phyloP scores from a whole-genome alignment of 2,329 filamentous ascomycete species.

The Clonostachys sp. region DNA sequence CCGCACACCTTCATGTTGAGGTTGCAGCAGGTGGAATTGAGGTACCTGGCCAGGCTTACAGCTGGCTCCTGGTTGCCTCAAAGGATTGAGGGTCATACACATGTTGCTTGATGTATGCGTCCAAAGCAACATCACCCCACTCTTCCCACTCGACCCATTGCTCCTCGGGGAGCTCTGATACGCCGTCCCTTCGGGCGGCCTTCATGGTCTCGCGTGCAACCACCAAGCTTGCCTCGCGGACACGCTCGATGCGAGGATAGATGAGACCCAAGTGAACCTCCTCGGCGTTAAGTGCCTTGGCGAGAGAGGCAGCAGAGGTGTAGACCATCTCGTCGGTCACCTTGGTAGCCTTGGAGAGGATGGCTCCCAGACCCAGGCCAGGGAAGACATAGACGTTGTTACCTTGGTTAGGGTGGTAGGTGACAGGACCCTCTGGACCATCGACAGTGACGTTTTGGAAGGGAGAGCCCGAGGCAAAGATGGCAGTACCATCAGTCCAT shows the following conservation, averaged over 20 bases:
- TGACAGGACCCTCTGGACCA: constrained; percentile 51
- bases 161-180: constrained; percentile 63
- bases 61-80: constrained; percentile 22
- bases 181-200: constrained; percentile 76
- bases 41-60: constrained; percentile 11
- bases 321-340: constrained; percentile 97
- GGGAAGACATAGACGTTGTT: constrained; percentile 95
- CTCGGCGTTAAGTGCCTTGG: constrained; percentile 71
- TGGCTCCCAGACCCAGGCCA: constrained; percentile 88
- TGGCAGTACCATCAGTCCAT: constrained; percentile 83
- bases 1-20: too few relatives aligned
- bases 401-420: constrained; percentile 76
- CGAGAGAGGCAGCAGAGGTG: constrained; percentile 78
- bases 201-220: constrained; percentile 93
- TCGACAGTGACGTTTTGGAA: constrained; percentile 69
- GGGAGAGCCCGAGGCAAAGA: constrained; percentile 94
- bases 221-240: constrained; percentile 81
- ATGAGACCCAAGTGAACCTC: constrained; percentile 81
- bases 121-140: constrained; percentile 61
- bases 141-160: constrained; percentile 71
- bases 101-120: constrained; percentile 53
- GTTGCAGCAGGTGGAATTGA: too few relatives aligned
- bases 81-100: constrained; percentile 55
- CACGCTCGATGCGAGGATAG: constrained; percentile 87
- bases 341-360: constrained; percentile 80